Evolutionary conservation across 352 stramenopile species (phyloP).

Genomic region (Poterioochromonas sp.): DNA sequence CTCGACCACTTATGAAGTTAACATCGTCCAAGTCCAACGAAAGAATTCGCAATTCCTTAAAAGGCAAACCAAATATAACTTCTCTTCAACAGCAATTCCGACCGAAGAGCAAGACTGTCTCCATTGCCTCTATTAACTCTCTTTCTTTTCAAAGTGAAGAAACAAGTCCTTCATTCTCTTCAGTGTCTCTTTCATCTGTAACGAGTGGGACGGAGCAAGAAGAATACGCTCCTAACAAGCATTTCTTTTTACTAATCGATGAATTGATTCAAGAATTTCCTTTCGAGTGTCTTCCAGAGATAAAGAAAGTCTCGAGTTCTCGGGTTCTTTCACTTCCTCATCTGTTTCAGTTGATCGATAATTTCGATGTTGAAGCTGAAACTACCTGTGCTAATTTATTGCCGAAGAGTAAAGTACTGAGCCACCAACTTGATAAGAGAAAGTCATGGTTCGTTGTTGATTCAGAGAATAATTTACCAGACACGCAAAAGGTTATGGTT

Average conservation of each 20-base stretch:
- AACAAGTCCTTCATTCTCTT: too few species aligned
- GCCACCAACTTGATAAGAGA: neutral
- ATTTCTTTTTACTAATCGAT: constrained; percentile 55
- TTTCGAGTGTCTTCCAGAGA: constrained; percentile 54
- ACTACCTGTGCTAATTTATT: neutral
- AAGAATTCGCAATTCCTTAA: too few species aligned
- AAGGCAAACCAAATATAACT: too few species aligned
- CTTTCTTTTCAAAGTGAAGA: too few species aligned
- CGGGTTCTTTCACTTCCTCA: constrained; percentile 48
- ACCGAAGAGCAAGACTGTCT: too few species aligned
- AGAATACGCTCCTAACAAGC: too few species aligned
- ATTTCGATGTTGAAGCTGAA: constrained; percentile 49
- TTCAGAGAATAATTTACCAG: constrained; percentile 61
- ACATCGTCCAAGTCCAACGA: too few species aligned
- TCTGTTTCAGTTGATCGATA: neutral
- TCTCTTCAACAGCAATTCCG: too few species aligned
- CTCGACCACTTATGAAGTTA: too few species aligned
- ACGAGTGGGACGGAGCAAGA: too few species aligned
- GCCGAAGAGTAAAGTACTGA: neutral
- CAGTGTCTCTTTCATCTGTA: too few species aligned
- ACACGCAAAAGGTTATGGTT: constrained; percentile 51
- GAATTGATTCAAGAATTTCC: constrained; percentile 60
- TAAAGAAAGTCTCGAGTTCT: constrained; percentile 48
- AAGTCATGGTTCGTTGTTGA: constrained; percentile 60
- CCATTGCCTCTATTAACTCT: too few species aligned